phyloP scores from a whole-genome alignment of 441 rosid species.

The Viola pubescens region DNA sequence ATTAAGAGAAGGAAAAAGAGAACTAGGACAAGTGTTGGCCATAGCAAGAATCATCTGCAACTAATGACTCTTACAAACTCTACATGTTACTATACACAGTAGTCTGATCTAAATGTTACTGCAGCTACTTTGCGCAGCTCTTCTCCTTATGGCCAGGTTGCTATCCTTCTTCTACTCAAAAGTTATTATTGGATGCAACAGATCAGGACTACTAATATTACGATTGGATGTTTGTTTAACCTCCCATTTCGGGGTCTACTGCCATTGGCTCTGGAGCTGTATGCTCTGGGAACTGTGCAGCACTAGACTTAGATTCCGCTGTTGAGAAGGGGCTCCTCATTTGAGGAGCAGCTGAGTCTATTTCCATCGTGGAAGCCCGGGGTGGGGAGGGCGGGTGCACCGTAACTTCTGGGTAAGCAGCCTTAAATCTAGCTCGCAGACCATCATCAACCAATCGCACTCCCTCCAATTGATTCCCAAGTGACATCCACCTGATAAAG shows the following conservation, averaged over 20 bases:
- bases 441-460: conserved; percentile 87
- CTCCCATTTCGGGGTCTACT: conserved; percentile 32
- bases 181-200: background rate
- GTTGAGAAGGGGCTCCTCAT: conserved; percentile 44
- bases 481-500: conserved; percentile 73
- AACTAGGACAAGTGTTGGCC: too few species aligned
- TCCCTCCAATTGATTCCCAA: conserved; percentile 87
- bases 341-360: conserved; percentile 42
- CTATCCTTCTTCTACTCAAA: too few species aligned
- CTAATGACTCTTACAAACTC: too few species aligned
- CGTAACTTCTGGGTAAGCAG: conserved; percentile 77
- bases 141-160: too few species aligned
- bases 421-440: conserved; percentile 81
- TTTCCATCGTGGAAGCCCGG: conserved; percentile 71
- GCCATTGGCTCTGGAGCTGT: conserved; percentile 32
- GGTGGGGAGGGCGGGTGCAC: conserved; percentile 92
- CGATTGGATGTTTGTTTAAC: conserved; percentile 16
- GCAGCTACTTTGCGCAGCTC: too few species aligned
- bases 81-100: too few species aligned
- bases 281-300: conserved; percentile 26
- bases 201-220: background rate
- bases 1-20: too few species aligned
- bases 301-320: conserved; percentile 38
- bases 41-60: too few species aligned
- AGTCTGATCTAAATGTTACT: too few species aligned